These are phyloP conservation scores for Allantophomopsis cytisporea DNA, from an alignment of 2,329 filamentous ascomycete species.

Conservation along the genomic window DNA sequence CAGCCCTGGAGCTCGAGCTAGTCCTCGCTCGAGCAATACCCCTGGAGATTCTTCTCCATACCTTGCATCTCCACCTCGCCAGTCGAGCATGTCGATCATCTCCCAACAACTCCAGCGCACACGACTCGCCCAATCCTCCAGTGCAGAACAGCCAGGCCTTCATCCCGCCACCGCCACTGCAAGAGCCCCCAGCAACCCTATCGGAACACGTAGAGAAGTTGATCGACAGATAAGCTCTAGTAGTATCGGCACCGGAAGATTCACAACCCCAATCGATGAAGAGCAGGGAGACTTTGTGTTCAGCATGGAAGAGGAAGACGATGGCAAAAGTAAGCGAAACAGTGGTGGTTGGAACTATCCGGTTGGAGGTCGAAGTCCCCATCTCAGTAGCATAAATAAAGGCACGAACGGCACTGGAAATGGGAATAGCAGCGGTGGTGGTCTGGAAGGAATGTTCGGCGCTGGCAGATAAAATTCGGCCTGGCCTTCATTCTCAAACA, in stretches of 20 bases:
- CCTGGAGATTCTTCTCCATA: constrained; percentile 17
- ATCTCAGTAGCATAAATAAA: constrained; percentile 8
- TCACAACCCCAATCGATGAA: constrained; percentile 52
- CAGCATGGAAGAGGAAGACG: constrained; percentile 50
- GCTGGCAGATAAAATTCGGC: neutral
- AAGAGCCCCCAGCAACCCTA: constrained; percentile 25
- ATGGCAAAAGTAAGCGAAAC: constrained; percentile 25
- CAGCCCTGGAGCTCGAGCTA: constrained; percentile 32
- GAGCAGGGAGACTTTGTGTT: constrained; percentile 52
- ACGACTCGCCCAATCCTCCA: constrained; percentile 30
- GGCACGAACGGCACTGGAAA: constrained; percentile 5
- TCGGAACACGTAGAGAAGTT: constrained; percentile 21
- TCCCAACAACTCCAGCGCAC: constrained; percentile 50
- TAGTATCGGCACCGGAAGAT: constrained; percentile 36
- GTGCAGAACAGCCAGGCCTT: constrained; percentile 31
- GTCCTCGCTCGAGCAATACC: constrained; percentile 9
- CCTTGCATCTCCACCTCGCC: constrained; percentile 17
- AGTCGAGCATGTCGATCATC: constrained; percentile 38
- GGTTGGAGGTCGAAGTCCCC: constrained; percentile 9
- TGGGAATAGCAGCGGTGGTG: constrained; percentile 1
- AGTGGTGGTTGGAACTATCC: constrained; percentile 16
- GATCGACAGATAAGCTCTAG: constrained; percentile 42
- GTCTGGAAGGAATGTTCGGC: constrained; percentile 4
- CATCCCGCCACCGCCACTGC: constrained; percentile 25
- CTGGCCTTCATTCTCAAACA: no score